Percentiles rank a stretch among this genome's conserved stretches.
phyloP scores from a whole-genome alignment of 2,329 filamentous ascomycete genomes.

The Neofusicoccum parvum region DNA sequence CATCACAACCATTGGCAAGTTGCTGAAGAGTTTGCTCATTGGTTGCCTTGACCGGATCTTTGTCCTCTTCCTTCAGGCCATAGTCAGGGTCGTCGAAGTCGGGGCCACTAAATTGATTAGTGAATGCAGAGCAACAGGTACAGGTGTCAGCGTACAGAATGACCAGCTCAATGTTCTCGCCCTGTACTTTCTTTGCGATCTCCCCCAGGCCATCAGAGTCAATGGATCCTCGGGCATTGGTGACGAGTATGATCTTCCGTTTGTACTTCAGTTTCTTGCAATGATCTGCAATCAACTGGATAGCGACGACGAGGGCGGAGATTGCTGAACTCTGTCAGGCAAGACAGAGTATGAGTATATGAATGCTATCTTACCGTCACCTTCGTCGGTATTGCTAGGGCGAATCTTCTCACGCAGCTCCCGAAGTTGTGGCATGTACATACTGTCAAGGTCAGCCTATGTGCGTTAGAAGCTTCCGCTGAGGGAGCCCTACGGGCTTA shows the following conservation, averaged over 20 bases:
- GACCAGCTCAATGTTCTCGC: slow-evolving; percentile 74
- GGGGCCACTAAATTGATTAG: slow-evolving; percentile 62
- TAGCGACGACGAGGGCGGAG: slow-evolving; percentile 82
- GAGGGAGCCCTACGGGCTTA: slow-evolving; percentile 61
- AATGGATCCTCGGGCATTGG: slow-evolving; percentile 74
- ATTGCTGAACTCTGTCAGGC: slow-evolving; percentile 52
- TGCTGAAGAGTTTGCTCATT: slow-evolving; percentile 72
- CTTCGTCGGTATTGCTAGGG: slow-evolving; percentile 67
- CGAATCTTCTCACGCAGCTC: slow-evolving; percentile 64
- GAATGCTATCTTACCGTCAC: slow-evolving; percentile 62
- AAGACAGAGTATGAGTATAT: background rate
- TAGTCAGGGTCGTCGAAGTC: slow-evolving; percentile 93
- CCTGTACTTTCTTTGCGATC: slow-evolving; percentile 73
- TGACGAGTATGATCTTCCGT: slow-evolving; percentile 72
- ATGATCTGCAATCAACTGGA: slow-evolving; percentile 79
- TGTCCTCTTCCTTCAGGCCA: slow-evolving; percentile 73
- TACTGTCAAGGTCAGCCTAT: slow-evolving; percentile 37
- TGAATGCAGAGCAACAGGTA: slow-evolving; percentile 21
- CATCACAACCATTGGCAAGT: slow-evolving; percentile 70
- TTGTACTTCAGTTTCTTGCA: slow-evolving; percentile 65
- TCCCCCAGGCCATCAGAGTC: slow-evolving; percentile 70
- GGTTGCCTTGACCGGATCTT: slow-evolving; percentile 59
- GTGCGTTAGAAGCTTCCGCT: background rate
- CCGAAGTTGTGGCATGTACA: slow-evolving; percentile 70
- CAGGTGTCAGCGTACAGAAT: slow-evolving; percentile 65